Base-by-base conservation (phyloP, 495 filamentous ascomycete species). In the Hypoxylon cercidicola region DNA sequence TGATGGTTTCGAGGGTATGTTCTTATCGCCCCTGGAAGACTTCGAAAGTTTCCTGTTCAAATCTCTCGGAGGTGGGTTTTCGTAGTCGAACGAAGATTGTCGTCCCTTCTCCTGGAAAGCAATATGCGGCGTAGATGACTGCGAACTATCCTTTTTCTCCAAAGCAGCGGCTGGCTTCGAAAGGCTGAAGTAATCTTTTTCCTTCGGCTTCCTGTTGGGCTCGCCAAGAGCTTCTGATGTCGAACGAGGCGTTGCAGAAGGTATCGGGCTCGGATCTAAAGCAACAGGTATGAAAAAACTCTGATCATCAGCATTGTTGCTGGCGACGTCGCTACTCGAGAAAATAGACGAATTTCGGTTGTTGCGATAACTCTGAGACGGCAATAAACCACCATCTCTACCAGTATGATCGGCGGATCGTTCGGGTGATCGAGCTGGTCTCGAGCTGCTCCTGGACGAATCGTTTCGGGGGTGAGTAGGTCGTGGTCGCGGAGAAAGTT, bases 271-370 rank as follows among this genome's bases (percentile, higher is more conserved):
- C 9, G 93, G 90, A 68, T 99, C 95, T 43, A 97, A 85, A 23
- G 92, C 92, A 66, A 99, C 87, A 4, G 94, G 93, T 51, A 99
- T 95, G 51, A 96, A 90, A 60, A 96, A 91, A 61, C 90, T 87
- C 57, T 93, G 91, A 2, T 72, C 69, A 48, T 90, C 91, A 18
- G 73, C 80, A 64, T 86, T 88, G 12, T 8, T 55, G 25, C 60
- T 44, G 10, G 53, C 28, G 11, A 82, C 64, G 54, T 92, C 90
- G 10, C 84, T 81, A 41, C 79, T 79, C 48, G 87, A 78, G 32
- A 88, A 87, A 20, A 88, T 82, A 18, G 84, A 79, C 15, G 89
- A 95, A 69, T 90, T 88, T 37, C 91, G 86, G 68, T 90, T 90
- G 72, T 87, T 89, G 60, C 89, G 85, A 74, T 94, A 94, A n/a